A percentile compares a stretch with the other conserved stretches of the same genome.
phyloP scores from a whole-genome alignment of 2,329 filamentous ascomycete genomes.

The Trichothecium sympodiale region DNA sequence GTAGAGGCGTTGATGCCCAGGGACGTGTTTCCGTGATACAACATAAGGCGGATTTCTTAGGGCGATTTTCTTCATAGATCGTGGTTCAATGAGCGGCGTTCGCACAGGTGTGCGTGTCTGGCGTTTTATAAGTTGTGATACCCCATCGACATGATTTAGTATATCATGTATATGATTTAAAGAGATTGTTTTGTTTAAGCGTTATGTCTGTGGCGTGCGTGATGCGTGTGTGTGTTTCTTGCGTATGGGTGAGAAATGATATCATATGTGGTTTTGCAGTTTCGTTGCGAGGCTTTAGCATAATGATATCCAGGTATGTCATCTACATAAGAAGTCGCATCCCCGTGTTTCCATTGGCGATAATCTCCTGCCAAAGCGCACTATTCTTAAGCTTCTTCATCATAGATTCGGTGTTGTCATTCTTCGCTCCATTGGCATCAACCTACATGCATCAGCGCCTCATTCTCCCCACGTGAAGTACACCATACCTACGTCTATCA shows the following conservation, averaged over 20 bases:
- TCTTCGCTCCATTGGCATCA: no score
- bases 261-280: no score
- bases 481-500: no score
- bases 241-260: no score
- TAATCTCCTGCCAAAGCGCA: no score
- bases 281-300: no score
- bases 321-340: conserved; percentile 2
- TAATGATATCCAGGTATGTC: no score
- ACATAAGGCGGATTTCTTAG: conserved; percentile 9
- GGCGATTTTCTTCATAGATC: conserved; percentile 1
- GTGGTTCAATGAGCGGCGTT: not conserved
- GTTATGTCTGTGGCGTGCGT: not conserved
- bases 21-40: conserved; percentile 5
- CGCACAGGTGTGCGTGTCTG: not conserved
- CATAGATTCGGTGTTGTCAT: no score
- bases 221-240: not conserved
- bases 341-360: no score
- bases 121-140: not conserved
- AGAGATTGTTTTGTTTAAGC: not conserved
- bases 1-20: not conserved
- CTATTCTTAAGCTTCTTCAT: no score
- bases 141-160: not conserved
- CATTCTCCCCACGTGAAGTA: no score
- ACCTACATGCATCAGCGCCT: no score
- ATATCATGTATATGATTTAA: not conserved